phyloP scores from a whole-genome alignment of 2,329 filamentous ascomycete genomes.

The Endoconidiophora polonica region DNA sequence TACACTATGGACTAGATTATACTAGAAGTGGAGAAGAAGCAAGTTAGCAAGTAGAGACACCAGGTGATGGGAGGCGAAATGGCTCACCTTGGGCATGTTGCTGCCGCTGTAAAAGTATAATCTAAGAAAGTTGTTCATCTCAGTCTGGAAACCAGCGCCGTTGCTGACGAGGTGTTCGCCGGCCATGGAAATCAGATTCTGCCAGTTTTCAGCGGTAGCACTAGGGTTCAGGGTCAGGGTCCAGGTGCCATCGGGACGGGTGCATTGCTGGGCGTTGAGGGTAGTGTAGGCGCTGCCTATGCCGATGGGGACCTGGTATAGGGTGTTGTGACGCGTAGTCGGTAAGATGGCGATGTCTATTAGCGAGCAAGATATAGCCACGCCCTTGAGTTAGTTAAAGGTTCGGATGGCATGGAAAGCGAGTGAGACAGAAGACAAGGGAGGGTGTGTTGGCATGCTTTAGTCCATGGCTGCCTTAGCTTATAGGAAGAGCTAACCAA shows the following conservation, averaged over 20 bases:
- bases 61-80: not conserved
- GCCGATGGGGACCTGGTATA: not conserved
- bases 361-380: conserved; percentile 2
- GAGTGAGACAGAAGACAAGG: not conserved
- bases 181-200: conserved; percentile 22
- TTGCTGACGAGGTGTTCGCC: conserved; percentile 23
- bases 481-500: too few species aligned
- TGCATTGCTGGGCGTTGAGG: conserved; percentile 8
- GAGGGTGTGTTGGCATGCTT: too few species aligned
- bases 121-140: conserved; percentile 23
- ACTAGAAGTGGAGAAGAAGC: conserved; percentile 17
- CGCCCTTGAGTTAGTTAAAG: conserved; percentile 2
- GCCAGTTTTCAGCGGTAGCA: conserved; percentile 18
- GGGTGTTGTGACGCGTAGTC: too few species aligned
- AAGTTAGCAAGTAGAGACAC: conserved; percentile 4
- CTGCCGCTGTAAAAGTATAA: conserved; percentile 20
- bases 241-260: conserved; percentile 2
- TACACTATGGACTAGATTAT: conserved; percentile 26
- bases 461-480: too few species aligned
- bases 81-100: conserved; percentile 25
- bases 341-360: too few species aligned
- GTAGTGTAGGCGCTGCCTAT: not conserved
- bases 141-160: conserved; percentile 19
- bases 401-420: not conserved
- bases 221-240: conserved; percentile 1